Evolutionary conservation across 371 early-diverging fungal species (phyloP).

Genomic region (Apophysomyces sp.): DNA sequence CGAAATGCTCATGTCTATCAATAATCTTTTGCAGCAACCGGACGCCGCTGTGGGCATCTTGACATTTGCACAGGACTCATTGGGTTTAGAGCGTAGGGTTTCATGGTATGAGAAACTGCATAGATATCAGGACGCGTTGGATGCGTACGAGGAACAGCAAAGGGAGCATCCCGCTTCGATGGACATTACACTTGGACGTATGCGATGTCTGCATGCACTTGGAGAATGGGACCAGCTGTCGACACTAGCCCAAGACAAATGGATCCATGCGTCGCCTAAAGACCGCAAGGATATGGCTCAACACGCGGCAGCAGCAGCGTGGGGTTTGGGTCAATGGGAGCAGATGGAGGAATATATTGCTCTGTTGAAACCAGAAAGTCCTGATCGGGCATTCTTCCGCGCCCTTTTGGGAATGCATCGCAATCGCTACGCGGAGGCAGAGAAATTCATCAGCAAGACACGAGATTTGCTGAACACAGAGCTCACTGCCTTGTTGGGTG

Average conservation of each 20-base stretch:
- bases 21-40: slow-evolving; percentile 93
- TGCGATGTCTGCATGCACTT: slow-evolving; percentile 91
- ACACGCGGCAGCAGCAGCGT: slow-evolving; percentile 92
- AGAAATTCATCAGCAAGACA: slow-evolving; percentile 76
- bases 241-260: slow-evolving; percentile 80
- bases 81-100: slow-evolving; percentile 85
- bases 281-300: slow-evolving; percentile 76
- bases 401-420: slow-evolving; percentile 89
- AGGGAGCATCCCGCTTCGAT: slow-evolving; percentile 74
- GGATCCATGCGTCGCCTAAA: slow-evolving; percentile 61
- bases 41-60: slow-evolving; percentile 97
- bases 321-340: slow-evolving; percentile 93
- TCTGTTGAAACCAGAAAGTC: slow-evolving; percentile 75
- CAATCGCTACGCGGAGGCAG: slow-evolving; percentile 78
- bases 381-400: slow-evolving; percentile 75
- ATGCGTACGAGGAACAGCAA: slow-evolving; percentile 85
- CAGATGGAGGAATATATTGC: slow-evolving; percentile 89
- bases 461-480: slow-evolving; percentile 89
- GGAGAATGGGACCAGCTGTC: slow-evolving; percentile 95
- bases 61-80: slow-evolving; percentile 85
- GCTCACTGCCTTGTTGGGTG: slow-evolving; percentile 86
- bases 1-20: slow-evolving; percentile 92
- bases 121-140: slow-evolving; percentile 94
- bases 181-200: slow-evolving; percentile 81
- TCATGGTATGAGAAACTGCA: slow-evolving; percentile 95